These are phyloP conservation scores for Albizia julibrissin DNA, from an alignment of 306 rosid genomes.

Conservation along the genomic window DNA sequence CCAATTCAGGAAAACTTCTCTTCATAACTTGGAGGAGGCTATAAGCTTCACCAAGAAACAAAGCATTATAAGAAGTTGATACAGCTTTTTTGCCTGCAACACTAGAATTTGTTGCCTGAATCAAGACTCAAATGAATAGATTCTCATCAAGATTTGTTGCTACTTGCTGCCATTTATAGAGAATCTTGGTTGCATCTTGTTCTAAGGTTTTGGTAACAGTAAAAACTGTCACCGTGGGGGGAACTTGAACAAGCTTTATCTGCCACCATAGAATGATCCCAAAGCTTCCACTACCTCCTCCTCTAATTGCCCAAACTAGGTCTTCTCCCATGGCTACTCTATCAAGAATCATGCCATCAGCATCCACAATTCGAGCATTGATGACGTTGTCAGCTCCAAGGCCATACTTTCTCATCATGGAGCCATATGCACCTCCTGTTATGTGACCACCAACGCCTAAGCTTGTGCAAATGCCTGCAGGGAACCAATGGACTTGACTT, in stretches of 20 bases:
- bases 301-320: constrained; percentile 72
- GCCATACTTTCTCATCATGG: constrained; percentile 64
- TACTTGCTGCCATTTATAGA: constrained; percentile 55
- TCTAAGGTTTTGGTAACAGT: constrained; percentile 41
- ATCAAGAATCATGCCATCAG: constrained; percentile 55
- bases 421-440: constrained; percentile 77
- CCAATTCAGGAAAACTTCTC: constrained; percentile 60
- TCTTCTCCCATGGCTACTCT: constrained; percentile 70
- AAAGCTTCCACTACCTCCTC: constrained; percentile 74
- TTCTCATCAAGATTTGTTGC: constrained; percentile 50
- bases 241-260: constrained; percentile 62
- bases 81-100: constrained; percentile 38
- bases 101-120: constrained; percentile 31
- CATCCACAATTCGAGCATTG: constrained; percentile 58
- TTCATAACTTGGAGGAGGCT: constrained; percentile 44
- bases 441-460: constrained; percentile 74
- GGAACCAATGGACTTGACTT: constrained; percentile 55
- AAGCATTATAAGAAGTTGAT: constrained; percentile 37
- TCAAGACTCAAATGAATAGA: constrained; percentile 49
- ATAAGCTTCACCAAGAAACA: constrained; percentile 49
- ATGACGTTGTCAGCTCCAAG: constrained; percentile 61
- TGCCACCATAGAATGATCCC: constrained; percentile 65
- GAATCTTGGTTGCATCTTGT: constrained; percentile 47
- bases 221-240: constrained; percentile 62
- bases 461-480: constrained; percentile 57